These are phyloP conservation scores for Cymbomonas tetramitiformis DNA, from an alignment of 139 green algal species.

Conservation along the genomic window DNA sequence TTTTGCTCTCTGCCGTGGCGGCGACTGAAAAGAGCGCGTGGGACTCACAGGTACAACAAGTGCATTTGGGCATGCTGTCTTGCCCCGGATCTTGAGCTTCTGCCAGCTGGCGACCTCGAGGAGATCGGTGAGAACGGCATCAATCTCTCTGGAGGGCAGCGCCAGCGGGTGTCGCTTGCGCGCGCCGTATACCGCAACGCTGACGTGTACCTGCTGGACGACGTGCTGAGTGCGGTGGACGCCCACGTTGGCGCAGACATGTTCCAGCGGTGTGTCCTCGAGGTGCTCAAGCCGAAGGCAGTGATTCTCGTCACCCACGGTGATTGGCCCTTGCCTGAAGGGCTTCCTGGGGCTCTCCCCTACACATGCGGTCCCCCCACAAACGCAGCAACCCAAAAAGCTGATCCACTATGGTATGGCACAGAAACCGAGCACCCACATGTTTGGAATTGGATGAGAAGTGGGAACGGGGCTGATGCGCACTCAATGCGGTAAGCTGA, in stretches of 20 bases:
- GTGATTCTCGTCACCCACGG: constrained; percentile 74
- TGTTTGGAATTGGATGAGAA: too few species aligned
- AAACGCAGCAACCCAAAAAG: background rate
- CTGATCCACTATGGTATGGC: too few species aligned
- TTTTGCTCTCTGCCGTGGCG: too few species aligned
- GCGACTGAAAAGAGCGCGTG: too few species aligned
- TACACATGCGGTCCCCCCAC: constrained; percentile 34
- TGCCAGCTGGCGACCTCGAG: constrained; percentile 45
- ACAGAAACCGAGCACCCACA: too few species aligned
- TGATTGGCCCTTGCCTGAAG: too few species aligned
- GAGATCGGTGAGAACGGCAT: constrained; percentile 50
- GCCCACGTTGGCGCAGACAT: constrained; percentile 68
- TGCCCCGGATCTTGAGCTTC: constrained; percentile 32
- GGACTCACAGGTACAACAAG: constrained; percentile 13
- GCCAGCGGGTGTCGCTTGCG: constrained; percentile 58
- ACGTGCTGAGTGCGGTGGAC: constrained; percentile 81
- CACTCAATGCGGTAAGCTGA: too few species aligned
- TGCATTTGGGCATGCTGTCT: constrained; percentile 24
- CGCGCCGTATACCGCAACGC: constrained; percentile 47
- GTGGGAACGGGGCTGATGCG: too few species aligned
- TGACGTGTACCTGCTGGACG: constrained; percentile 72
- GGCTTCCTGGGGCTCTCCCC: too few species aligned
- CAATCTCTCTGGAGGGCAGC: constrained; percentile 49
- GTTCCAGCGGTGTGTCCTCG: constrained; percentile 52
- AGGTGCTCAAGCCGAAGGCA: constrained; percentile 37